Base-by-base conservation (phyloP, 371 early-diverging fungal genomes). In the Encephalitozoon cuniculi region DNA sequence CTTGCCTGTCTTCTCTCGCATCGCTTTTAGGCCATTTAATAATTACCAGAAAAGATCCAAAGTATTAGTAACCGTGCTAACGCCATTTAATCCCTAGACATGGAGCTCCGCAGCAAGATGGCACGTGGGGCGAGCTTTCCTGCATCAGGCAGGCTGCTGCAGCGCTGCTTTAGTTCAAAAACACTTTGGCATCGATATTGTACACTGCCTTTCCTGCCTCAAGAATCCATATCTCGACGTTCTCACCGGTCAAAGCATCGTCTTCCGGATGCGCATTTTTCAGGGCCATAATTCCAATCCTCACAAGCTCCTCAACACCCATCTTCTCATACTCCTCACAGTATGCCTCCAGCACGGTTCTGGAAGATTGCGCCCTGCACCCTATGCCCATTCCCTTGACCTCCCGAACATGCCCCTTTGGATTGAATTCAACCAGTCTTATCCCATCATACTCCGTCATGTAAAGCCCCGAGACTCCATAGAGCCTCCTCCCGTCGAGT, bases 261-360 rank as follows among this genome's bases (percentile, higher is more conserved):
- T 74, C 52, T 5, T 75, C 71, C 15, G 68, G 71, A 71, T 78
- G 55, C n/a, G 85, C 84, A 77, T 85, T 85, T 54, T 65, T 79
- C 39, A 85, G 59, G n/a, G 85, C 78, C 26, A 53, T 64, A 25
- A 84, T 46, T 12, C 81, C 83, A 9, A 81, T 21, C n/a, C 21
- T 4, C 15, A 82, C 74, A 6, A 85, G 65, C 25, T 78, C 74
- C 49, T 82, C 71, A 37, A 67, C 40, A 59, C 75, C 44, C 12
- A 78, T 44, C 21, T 71, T 41, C 11, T 66, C 40, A 43, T 82
- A 72, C 1, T 64, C 40, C 9, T 52, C 65, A 32, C 52, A 72
- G 9, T 79, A 39, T 15, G 67, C 64, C 53, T 83, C 82, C n/a
- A 85, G 68, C 25, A 85, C 78, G 2, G 85, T 85, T 64, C 80